phyloP scores from a whole-genome alignment of 805 yeast species.

The Candida coleopterorum region DNA sequence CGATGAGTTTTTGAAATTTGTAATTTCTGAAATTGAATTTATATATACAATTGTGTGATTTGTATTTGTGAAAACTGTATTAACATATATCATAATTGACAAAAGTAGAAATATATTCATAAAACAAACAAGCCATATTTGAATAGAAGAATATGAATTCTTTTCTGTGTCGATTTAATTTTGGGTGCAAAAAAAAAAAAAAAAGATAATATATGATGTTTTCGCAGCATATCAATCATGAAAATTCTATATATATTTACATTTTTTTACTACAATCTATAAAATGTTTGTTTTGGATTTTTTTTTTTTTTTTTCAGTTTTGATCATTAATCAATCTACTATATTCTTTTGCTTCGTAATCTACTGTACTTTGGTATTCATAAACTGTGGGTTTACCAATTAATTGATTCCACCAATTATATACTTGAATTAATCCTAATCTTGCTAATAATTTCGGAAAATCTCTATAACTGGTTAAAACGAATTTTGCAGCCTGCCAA shows the following conservation, averaged over 20 bases:
- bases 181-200: too few species aligned
- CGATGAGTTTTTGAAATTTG: neutral
- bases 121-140: too few species aligned
- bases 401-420: constrained; percentile 67
- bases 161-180: too few species aligned
- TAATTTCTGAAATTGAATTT: constrained; percentile 2
- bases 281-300: too few species aligned
- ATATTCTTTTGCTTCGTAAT: constrained; percentile 8
- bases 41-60: neutral
- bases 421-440: constrained; percentile 43
- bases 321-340: constrained; percentile 8
- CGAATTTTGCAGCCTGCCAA: constrained; percentile 57
- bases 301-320: too few species aligned
- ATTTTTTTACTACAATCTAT: too few species aligned
- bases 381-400: constrained; percentile 50
- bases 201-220: too few species aligned
- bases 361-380: constrained; percentile 10
- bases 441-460: constrained; percentile 64
- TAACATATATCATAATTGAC: neutral
- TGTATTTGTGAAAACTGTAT: neutral
- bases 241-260: too few species aligned
- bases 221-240: too few species aligned
- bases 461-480: constrained; percentile 58
- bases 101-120: neutral
- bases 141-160: too few species aligned